Evolutionary conservation across 2,329 filamentous ascomycete genomes (phyloP).

Genomic region (Cladosporium sp.): DNA sequence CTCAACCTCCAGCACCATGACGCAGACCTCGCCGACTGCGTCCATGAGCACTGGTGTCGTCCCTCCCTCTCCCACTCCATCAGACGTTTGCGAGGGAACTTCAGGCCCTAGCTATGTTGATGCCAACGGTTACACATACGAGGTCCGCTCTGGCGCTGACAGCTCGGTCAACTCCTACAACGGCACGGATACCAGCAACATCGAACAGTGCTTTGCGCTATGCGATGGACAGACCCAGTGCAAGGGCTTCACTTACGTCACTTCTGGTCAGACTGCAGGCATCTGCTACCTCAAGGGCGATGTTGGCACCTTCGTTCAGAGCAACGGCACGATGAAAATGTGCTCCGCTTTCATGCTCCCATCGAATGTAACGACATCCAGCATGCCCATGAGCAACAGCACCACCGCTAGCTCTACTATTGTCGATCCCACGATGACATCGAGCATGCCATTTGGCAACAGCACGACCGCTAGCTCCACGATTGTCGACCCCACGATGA

Average conservation of each 20-base stretch:
- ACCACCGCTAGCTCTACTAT: neutral
- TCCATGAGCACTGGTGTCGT: neutral
- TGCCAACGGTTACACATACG: neutral
- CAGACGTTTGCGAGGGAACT: neutral
- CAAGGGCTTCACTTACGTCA: neutral
- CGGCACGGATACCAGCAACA: neutral
- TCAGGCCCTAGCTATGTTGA: neutral
- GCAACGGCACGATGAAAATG: neutral
- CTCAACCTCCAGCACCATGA: neutral
- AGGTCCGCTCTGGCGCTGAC: constrained; percentile 2
- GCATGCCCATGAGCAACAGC: neutral
- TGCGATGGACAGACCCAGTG: neutral
- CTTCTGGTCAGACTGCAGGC: neutral
- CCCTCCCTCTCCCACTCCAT: neutral
- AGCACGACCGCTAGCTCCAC: neutral
- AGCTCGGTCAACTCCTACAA: constrained; percentile 7
- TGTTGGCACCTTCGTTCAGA: neutral
- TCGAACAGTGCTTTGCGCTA: neutral
- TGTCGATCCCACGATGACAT: neutral
- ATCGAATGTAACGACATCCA: neutral
- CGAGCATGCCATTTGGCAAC: constrained; percentile 1
- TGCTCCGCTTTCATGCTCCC: neutral
- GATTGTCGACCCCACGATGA: neutral
- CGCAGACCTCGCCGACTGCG: neutral
- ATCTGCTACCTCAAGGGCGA: neutral